Base-by-base conservation (phyloP, 129 eudicot genomes). In the Chrysanthemum lavandulifolium region DNA sequence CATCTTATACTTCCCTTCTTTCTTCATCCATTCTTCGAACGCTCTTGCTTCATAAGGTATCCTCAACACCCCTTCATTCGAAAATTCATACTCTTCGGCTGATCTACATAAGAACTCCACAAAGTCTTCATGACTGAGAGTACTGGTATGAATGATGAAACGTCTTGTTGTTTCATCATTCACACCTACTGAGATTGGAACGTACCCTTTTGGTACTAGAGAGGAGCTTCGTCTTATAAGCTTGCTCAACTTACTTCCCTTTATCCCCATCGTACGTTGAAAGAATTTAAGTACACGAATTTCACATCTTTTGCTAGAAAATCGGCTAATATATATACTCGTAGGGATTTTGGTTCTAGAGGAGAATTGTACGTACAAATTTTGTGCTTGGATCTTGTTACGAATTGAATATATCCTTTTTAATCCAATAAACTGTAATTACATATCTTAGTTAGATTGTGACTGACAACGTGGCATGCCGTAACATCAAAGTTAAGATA, bases 71-170 rank as follows among this genome's bases (percentile, higher is more conserved):
- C 88, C 92, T 10, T 81, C 52, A 29, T 84, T 84, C 4, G 71
- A 51, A 62, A 78, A 86, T 0, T 88, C 92, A 55, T 83, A 86
- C 66, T 84, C 91, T 73, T 86, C 91, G 0, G 86, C 86, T 0
- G 91, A 83, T 33, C 76, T 73, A 58, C 86, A 72, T 57, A 83
- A 67, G 21, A 86, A 61, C 80, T 76, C 84, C 66, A 73, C 12
- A 48, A 86, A 86, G 14, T 83, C 84, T 5, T 78, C 58, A 48
- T 79, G 85, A n/a, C 71, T 68, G 4, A 86, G 77, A 8, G 86
- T 79, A 4, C 80, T 81, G 1, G 81, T 78, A 45, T 81, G 91
- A 19, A 86, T 73, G 74, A 86, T 65, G 48, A 81, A 86, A 21
- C 84, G 76, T 72, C 78, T 75, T 10, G 77, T 76, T 36, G 81